Percentiles rank a stretch among this genome's conserved stretches.
These are phyloP conservation scores for Talaromyces thailandensis DNA, from an alignment of 495 filamentous ascomycete genomes.

Conservation along the genomic window DNA sequence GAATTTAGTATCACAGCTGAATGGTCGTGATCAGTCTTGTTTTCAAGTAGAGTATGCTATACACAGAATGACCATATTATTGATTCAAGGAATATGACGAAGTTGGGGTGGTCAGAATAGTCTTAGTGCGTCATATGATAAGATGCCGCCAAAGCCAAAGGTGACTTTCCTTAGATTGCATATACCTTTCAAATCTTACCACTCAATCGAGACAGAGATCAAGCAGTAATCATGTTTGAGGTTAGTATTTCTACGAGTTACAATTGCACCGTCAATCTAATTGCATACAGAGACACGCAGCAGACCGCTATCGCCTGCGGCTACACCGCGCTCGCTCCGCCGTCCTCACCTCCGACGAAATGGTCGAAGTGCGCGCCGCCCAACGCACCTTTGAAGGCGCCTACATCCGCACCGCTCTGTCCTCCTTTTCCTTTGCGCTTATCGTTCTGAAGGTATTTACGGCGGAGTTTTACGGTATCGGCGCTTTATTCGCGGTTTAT, in stretches of 20 bases:
- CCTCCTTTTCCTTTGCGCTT: conserved; percentile 89
- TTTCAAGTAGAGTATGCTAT: conserved; percentile 10
- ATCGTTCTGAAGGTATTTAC: conserved; percentile 96
- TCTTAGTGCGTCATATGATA: not conserved
- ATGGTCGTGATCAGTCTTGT: conserved; percentile 11
- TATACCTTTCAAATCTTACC: not conserved
- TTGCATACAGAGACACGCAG: conserved; percentile 30
- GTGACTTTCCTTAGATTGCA: not conserved
- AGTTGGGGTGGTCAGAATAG: not conserved
- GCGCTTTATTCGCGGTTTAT: conserved; percentile 85
- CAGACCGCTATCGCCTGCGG: conserved; percentile 50
- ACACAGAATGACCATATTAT: too few relatives aligned
- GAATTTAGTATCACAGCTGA: conserved; percentile 14
- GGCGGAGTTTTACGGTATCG: conserved; percentile 86
- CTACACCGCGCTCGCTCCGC: conserved; percentile 80
- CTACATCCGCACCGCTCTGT: conserved; percentile 88
- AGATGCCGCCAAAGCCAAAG: not conserved
- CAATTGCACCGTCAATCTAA: not conserved
- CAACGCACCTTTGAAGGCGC: conserved; percentile 97
- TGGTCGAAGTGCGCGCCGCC: conserved; percentile 88
- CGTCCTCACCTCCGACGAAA: conserved; percentile 69
- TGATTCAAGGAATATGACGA: too few relatives aligned
- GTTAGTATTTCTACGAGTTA: not conserved
- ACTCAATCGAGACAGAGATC: too few relatives aligned
- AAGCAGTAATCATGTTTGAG: not conserved